Conservation (phyloP, 2,329 filamentous ascomycete species). For the Zasmidium citrigriseum region DNA sequence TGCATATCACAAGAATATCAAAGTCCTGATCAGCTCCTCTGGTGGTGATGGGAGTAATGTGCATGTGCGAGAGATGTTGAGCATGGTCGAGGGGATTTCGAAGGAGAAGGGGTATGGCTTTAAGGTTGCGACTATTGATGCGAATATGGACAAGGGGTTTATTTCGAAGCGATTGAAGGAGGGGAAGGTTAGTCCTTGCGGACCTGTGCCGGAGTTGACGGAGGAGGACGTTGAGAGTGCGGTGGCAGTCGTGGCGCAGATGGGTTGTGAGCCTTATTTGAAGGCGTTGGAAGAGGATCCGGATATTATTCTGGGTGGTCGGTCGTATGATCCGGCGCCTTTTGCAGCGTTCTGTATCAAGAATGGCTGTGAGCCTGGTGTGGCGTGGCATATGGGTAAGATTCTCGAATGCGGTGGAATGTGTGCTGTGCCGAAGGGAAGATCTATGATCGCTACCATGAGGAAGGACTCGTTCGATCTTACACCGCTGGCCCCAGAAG, state of each 20-base stretch:
- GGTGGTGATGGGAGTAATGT: conserved; percentile 52
- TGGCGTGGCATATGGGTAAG: conserved; percentile 54
- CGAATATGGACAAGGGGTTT: neutral
- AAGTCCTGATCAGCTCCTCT: conserved; percentile 47
- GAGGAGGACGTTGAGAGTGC: conserved; percentile 1
- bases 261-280: conserved; percentile 11
- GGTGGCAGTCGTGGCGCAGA: conserved; percentile 7
- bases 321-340: conserved; percentile 11
- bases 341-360: conserved; percentile 7
- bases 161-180: neutral
- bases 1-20: conserved; percentile 35
- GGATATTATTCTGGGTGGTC: conserved; percentile 9
- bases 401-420: conserved; percentile 55
- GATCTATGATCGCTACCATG: conserved; percentile 26
- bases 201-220: conserved; percentile 13
- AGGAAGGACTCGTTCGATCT: conserved; percentile 53
- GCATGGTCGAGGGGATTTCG: conserved; percentile 42
- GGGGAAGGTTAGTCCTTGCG: neutral
- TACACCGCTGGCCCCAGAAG: conserved; percentile 40
- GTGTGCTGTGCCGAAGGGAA: conserved; percentile 52
- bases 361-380: neutral
- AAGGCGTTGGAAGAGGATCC: conserved; percentile 5
- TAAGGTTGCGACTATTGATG: neutral
- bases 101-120: neutral
- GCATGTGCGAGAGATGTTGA: conserved; percentile 44